Percentiles rank a stretch among this genome's conserved stretches.
phyloP scores from a whole-genome alignment of 1,139 yeast genomes.

The Blastobotrys petasosporus region DNA sequence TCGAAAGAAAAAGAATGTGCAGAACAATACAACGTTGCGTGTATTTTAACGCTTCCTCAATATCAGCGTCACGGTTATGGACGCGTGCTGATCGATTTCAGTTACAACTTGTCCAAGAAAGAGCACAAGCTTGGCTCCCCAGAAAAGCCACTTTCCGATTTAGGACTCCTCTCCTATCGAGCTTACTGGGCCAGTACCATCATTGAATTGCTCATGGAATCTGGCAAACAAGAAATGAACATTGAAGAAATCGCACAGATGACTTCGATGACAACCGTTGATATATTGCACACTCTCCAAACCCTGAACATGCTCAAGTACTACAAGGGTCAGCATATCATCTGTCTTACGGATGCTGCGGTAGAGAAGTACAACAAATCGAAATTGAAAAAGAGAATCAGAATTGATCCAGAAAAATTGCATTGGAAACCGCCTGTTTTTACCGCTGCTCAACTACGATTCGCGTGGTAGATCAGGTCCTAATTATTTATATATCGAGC shows the following conservation, averaged over 20 bases:
- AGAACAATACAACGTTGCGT: conserved; percentile 76
- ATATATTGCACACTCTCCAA: conserved; percentile 86
- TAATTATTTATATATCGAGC: not conserved
- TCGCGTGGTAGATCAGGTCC: conserved; percentile 67
- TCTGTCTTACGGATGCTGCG: conserved; percentile 81
- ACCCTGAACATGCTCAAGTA: conserved; percentile 85
- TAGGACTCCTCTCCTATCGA: conserved; percentile 86
- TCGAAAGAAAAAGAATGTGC: conserved; percentile 75
- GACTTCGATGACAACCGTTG: conserved; percentile 95
- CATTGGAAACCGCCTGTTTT: conserved; percentile 95
- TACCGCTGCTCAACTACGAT: conserved; percentile 90
- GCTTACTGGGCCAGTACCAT: conserved; percentile 96
- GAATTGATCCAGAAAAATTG: conserved; percentile 64
- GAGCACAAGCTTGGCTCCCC: conserved; percentile 95
- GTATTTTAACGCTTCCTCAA: conserved; percentile 92
- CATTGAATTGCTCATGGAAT: conserved; percentile 66
- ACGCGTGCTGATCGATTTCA: conserved; percentile 81
- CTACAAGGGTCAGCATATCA: conserved; percentile 93
- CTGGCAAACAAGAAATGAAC: conserved; percentile 59
- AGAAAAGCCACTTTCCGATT: conserved; percentile 92
- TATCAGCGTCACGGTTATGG: conserved; percentile 96
- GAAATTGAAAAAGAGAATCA: conserved; percentile 67
- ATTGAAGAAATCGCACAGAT: conserved; percentile 84
- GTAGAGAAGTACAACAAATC: conserved; percentile 69
- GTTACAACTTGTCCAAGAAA: conserved; percentile 79